A percentile compares a stretch with the other conserved stretches of the same genome.
Conservation (phyloP, 768 basidiomycete species). For the Podaxis mareebaensis region DNA sequence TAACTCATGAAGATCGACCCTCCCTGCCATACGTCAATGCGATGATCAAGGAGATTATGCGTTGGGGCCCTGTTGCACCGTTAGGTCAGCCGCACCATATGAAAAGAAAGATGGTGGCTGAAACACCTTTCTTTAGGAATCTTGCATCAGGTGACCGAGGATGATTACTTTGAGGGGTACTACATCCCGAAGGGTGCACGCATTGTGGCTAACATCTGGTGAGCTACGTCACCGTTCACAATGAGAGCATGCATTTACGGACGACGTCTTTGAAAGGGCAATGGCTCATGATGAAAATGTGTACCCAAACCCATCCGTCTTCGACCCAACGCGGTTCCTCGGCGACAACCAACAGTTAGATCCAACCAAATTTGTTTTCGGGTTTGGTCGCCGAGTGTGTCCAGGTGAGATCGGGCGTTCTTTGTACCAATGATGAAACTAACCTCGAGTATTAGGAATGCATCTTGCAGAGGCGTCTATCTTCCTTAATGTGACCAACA, state of each 20-base stretch:
- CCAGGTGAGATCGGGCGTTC: slow-evolving; percentile 23
- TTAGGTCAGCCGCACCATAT: slow-evolving; percentile 21
- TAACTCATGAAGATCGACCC: slow-evolving; percentile 32
- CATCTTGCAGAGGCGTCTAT: slow-evolving; percentile 35
- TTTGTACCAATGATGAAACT: not conserved
- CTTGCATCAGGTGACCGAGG: slow-evolving; percentile 29
- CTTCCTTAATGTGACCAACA: slow-evolving; percentile 36
- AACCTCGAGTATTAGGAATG: slow-evolving; percentile 19
- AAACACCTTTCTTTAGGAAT: slow-evolving; percentile 23
- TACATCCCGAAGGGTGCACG: slow-evolving; percentile 34
- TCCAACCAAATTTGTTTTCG: slow-evolving; percentile 33
- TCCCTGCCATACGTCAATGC: slow-evolving; percentile 37
- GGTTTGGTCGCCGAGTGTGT: slow-evolving; percentile 36
- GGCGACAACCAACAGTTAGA: slow-evolving; percentile 31
- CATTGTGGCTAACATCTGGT: slow-evolving; percentile 33
- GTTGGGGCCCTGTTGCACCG: slow-evolving; percentile 35
- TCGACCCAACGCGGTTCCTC: slow-evolving; percentile 35
- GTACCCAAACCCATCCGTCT: slow-evolving; percentile 37
- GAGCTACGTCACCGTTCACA: slow-evolving; percentile 6
- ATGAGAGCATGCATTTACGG: not conserved
- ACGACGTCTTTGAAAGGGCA: slow-evolving; percentile 21
- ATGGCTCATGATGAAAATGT: slow-evolving; percentile 37
- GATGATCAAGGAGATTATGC: slow-evolving; percentile 38
- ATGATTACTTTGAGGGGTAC: slow-evolving; percentile 33
- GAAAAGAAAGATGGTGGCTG: not conserved